Base-by-base conservation (phyloP, 805 yeast genomes). In the Candida argentea region DNA sequence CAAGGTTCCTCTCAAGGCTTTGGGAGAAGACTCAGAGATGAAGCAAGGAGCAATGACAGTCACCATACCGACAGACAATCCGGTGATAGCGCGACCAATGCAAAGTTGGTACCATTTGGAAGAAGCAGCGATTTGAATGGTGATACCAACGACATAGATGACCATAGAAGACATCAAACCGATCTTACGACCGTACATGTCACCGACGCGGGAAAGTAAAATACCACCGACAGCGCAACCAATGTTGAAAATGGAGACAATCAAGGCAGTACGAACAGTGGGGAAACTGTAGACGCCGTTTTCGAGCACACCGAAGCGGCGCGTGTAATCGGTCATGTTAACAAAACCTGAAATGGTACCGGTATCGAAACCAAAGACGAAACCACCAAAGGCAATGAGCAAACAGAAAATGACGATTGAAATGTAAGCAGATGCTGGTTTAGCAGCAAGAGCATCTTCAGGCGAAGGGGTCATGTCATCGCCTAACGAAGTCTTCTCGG, bases 331-430 rank as follows among this genome's bases (percentile, higher is more conserved):
- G 15, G 37, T 16, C 54, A 48, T 48, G 36, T 48, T 46, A 14
- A 48, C 48, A 31, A 48, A 46, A n/a, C 54, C 54, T 7, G 54
- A 48, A 22, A 48, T 48, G 32, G 54, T 48, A 27, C 54, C 54
- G 28, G 53, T 48, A 30, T 48, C 53, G 37, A 46, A 48, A 16
- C 53, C 53, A 30, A 48, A 48, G 11, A 48, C 49, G 29, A 40
- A 47, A n/a, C 53, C 53, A 24, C 53, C 53, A 20, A 48, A 48
- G 16, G 53, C 50, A 11, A 48, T 47, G 30, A 48, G 32, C n/a
- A 44, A 25, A 33, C 53, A 48, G 28, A 48, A 46, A 15, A 42
- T 16, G 56, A 57, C 30, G 46, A 57, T 54, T 16, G 53, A 38
- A 10, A 51, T 22, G 35, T 60, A 51, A 20, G 55, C 65, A 29